Evolutionary conservation across 2,329 filamentous ascomycete species (phyloP).

Genomic region (Ceratocystis ficicola): DNA sequence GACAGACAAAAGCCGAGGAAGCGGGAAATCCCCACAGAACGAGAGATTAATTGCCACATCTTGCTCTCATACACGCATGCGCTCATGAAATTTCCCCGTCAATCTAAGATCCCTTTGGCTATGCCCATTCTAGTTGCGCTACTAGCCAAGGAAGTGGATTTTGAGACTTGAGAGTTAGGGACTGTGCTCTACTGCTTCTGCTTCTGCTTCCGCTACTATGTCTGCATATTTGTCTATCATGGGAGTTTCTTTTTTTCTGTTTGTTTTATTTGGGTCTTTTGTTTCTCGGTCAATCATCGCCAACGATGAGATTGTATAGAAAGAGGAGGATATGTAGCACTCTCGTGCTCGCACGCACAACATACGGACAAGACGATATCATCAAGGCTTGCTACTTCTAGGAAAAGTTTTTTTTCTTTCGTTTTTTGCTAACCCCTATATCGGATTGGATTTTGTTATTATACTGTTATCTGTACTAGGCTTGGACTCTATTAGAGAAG

Average conservation of each 20-base stretch:
- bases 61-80: background rate
- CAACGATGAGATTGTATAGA: conserved; percentile 4
- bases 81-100: background rate
- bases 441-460: conserved; percentile 8
- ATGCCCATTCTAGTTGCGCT: background rate
- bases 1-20: background rate
- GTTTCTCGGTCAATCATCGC: conserved; percentile 5
- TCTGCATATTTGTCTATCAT: background rate
- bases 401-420: conserved; percentile 3
- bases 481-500: conserved; percentile 11
- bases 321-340: conserved; percentile 12
- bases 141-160: background rate
- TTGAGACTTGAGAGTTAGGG: background rate
- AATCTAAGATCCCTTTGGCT: background rate
- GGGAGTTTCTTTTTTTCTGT: conserved; percentile 5
- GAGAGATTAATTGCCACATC: background rate
- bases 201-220: background rate
- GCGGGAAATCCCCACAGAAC: background rate
- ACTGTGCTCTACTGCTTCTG: background rate
- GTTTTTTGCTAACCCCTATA: background rate
- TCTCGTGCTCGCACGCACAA: background rate
- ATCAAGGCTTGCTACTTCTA: background rate
- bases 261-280: conserved; percentile 12
- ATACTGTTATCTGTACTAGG: conserved; percentile 2
- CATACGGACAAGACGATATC: background rate